A percentile compares a stretch with the other conserved stretches of the same genome.
phyloP scores from a whole-genome alignment of 1,284 basidiomycete species.

The Neolentinus lepideus region DNA sequence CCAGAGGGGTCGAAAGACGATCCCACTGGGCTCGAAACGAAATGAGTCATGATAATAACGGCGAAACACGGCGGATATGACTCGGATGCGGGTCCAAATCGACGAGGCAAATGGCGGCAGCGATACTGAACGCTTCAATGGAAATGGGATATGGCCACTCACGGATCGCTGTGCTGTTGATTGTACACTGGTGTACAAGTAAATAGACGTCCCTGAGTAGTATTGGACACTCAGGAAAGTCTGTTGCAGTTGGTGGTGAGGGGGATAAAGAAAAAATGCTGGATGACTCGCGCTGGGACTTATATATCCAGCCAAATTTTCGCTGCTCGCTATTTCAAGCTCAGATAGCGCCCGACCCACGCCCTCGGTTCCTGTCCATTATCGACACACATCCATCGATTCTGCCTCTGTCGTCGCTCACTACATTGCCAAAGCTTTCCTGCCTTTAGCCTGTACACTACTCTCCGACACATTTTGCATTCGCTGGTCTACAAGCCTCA shows the following conservation, averaged over 20 bases:
- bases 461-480: neutral
- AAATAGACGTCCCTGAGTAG: constrained; percentile 11
- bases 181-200: constrained; percentile 11
- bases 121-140: constrained; percentile 25
- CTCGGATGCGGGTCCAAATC: constrained; percentile 13
- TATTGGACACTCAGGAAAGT: constrained; percentile 10
- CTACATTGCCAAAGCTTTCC: neutral
- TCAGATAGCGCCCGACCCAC: constrained; percentile 9
- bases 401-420: neutral
- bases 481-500: neutral
- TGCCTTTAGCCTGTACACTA: neutral
- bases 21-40: neutral
- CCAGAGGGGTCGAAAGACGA: constrained; percentile 2
- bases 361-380: neutral
- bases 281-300: constrained; percentile 10
- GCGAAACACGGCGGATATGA: neutral
- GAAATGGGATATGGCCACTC: constrained; percentile 19
- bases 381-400: neutral
- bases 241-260: constrained; percentile 9
- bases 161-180: constrained; percentile 12
- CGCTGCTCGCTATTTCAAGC: constrained; percentile 13
- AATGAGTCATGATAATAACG: neutral
- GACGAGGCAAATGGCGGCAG: constrained; percentile 10
- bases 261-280: constrained; percentile 8
- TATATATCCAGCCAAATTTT: constrained; percentile 7